A percentile compares a stretch with the other conserved stretches of the same genome.
These are phyloP conservation scores for Schizophyllum commune DNA, from an alignment of 1,284 basidiomycete genomes.

Conservation along the genomic window DNA sequence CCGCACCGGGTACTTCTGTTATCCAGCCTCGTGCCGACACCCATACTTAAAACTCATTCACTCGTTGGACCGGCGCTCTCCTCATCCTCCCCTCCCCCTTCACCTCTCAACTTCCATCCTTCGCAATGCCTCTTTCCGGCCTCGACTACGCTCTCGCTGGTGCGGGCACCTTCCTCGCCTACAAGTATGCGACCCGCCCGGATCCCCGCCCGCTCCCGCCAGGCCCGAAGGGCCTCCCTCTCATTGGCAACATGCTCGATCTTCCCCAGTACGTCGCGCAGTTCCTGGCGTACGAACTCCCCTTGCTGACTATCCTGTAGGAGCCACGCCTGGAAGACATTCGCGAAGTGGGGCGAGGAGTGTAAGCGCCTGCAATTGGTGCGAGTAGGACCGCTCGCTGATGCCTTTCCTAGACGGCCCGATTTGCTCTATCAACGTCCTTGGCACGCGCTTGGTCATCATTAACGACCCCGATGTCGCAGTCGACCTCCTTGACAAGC, in stretches of 20 bases:
- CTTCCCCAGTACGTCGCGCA: not conserved
- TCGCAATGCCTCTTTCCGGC: constrained; percentile 2
- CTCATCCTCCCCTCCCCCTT: not conserved
- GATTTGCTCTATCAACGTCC: constrained; percentile 27
- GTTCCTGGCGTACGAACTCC: too few species aligned
- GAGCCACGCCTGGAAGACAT: constrained; percentile 31
- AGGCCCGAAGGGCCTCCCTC: not conserved
- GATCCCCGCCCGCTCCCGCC: not conserved
- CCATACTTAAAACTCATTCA: too few species aligned
- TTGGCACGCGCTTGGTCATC: constrained; percentile 29
- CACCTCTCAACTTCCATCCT: not conserved
- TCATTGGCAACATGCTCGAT: not conserved
- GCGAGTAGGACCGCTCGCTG: constrained; percentile 10
- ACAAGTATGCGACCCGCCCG: too few species aligned
- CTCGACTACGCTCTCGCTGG: too few species aligned
- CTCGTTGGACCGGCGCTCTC: too few species aligned
- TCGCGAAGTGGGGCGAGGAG: constrained; percentile 31
- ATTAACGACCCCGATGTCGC: constrained; percentile 28
- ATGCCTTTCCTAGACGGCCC: constrained; percentile 17
- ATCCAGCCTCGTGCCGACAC: too few species aligned
- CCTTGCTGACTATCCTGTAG: not conserved
- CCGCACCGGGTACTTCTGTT: too few species aligned
- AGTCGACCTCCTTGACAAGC: constrained; percentile 30
- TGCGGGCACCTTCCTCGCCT: too few species aligned
- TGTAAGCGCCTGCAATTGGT: constrained; percentile 23